Conservation (phyloP, 371 early-diverging fungal species). For the Lichtheimia ornata region DNA sequence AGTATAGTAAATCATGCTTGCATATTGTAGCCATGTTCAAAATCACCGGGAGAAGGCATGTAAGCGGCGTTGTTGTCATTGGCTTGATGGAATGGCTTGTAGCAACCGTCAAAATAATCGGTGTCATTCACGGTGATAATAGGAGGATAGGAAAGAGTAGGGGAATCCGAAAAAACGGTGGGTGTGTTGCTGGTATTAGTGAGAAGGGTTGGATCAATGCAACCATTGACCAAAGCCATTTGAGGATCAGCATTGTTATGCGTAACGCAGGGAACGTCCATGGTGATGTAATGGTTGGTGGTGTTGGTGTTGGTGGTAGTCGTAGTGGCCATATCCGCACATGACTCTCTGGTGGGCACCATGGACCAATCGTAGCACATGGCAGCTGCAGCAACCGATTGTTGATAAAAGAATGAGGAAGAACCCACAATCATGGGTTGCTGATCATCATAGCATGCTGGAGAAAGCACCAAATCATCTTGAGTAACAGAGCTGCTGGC, state of each 20-base stretch:
- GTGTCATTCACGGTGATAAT: neutral
- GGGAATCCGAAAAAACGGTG: neutral
- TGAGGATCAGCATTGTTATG: no score
- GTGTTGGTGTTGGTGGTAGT: neutral
- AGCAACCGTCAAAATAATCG: neutral
- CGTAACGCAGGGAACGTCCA: neutral
- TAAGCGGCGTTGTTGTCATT: no score
- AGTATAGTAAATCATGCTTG: no score
- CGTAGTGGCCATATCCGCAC: neutral
- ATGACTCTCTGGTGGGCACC: neutral
- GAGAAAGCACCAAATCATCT: neutral
- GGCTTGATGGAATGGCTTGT: no score
- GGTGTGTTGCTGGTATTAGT: constrained; percentile 1
- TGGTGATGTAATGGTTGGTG: neutral
- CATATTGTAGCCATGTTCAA: no score
- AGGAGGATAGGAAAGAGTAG: neutral
- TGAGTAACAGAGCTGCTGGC: neutral
- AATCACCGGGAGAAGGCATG: no score
- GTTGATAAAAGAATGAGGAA: neutral
- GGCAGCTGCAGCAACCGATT: neutral
- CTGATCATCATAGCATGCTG: neutral
- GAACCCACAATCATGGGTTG: neutral
- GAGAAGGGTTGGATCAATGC: no score
- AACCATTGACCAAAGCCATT: no score
- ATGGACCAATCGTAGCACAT: neutral